A percentile compares a stretch with the other conserved stretches of the same genome.
Conservation (phyloP, 306 rosid genomes). For the Gynostemma pentaphyllum region DNA sequence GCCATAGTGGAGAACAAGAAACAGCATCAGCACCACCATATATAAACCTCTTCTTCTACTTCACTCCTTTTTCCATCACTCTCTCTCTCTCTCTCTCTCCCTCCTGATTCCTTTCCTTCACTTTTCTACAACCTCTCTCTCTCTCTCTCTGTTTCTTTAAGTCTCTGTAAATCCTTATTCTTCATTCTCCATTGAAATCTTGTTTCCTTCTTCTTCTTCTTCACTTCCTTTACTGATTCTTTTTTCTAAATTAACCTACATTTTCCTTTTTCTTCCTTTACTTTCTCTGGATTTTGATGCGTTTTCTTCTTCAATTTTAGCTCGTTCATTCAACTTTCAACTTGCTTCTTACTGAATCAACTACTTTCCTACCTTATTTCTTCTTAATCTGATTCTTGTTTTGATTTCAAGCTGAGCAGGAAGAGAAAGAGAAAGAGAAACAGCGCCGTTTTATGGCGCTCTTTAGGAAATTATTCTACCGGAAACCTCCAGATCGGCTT, state of each 20-base stretch:
- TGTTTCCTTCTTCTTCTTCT: too few relatives aligned
- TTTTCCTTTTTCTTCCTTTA: not conserved
- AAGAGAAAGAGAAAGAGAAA: too few relatives aligned
- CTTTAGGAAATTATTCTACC: constrained; percentile 85
- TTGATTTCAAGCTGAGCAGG: constrained; percentile 80
- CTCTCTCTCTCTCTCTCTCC: constrained; percentile 11
- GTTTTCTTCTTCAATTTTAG: too few relatives aligned
- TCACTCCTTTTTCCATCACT: constrained; percentile 9
- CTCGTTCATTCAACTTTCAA: too few relatives aligned
- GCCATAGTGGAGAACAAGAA: not conserved
- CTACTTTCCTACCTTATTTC: too few relatives aligned
- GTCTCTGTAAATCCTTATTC: not conserved
- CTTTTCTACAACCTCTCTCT: not conserved
- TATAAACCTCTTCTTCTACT: constrained; percentile 10
- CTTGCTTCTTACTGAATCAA: too few relatives aligned
- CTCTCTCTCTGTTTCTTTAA: constrained; percentile 3
- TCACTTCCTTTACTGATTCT: not conserved
- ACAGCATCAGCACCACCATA: too few relatives aligned
- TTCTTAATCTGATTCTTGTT: too few relatives aligned
- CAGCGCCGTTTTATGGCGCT: constrained; percentile 99
- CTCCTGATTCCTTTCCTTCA: not conserved
- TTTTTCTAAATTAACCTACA: not conserved
- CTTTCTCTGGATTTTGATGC: too few relatives aligned
- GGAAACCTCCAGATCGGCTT: constrained; percentile 99
- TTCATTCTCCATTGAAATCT: not conserved